Conservation (phyloP, 1,284 basidiomycete species). For the Tilletiaria anomala region DNA sequence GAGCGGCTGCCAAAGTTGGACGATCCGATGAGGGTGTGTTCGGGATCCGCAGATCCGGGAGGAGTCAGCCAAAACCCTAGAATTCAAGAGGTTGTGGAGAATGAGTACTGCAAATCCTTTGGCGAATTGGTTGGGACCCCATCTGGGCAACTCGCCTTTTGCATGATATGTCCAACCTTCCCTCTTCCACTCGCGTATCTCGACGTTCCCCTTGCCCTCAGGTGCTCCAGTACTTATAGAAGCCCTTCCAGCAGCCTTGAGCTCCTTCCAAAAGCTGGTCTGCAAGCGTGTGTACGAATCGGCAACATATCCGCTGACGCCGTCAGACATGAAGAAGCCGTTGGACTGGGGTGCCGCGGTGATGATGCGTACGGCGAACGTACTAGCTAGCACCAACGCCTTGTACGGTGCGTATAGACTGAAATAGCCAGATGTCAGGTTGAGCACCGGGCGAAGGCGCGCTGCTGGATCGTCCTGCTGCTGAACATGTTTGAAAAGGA, state of each 20-base stretch:
- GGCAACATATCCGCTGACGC: conserved; percentile 86
- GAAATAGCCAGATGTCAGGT: conserved; percentile 79
- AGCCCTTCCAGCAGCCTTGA: conserved; percentile 44
- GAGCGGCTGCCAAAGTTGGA: conserved; percentile 90
- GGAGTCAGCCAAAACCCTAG: conserved; percentile 72
- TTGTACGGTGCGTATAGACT: conserved; percentile 67
- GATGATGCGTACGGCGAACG: conserved; percentile 52
- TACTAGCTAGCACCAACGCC: conserved; percentile 10
- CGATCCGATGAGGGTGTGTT: conserved; percentile 78
- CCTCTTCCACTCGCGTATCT: conserved; percentile 71
- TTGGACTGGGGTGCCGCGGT: conserved; percentile 74
- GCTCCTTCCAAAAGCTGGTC: conserved; percentile 59
- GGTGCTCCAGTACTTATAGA: background rate
- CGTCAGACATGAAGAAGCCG: conserved; percentile 76
- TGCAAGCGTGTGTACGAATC: conserved; percentile 80
- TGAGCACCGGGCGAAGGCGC: conserved; percentile 5
- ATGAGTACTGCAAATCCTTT: background rate
- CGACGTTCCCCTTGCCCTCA: conserved; percentile 18
- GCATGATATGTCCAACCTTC: conserved; percentile 97
- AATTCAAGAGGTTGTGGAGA: conserved; percentile 3
- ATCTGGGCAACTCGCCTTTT: conserved; percentile 63
- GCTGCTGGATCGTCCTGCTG: no score
- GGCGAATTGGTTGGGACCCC: no score
- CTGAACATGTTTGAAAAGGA: no score
- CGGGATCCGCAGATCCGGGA: conserved; percentile 34